These are phyloP conservation scores for Neofusicoccum kwambonambiense DNA, from an alignment of 2,329 filamentous ascomycete species.

Conservation along the genomic window DNA sequence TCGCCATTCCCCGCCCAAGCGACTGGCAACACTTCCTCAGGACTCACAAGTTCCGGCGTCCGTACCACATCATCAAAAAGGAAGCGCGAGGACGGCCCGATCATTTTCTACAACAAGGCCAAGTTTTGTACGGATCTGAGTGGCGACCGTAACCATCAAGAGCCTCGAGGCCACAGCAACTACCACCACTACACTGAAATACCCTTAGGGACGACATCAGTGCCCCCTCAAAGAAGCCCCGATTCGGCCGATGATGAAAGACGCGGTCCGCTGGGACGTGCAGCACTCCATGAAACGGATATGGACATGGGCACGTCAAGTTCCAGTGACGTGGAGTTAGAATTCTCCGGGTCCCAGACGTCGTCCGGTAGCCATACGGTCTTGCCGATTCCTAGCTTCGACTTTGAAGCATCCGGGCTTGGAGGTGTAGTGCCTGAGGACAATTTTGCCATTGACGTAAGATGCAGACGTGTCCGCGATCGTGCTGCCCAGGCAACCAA, in stretches of 20 bases:
- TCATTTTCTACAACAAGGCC: slow-evolving; percentile 76
- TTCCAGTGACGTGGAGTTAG: neutral
- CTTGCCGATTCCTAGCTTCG: slow-evolving; percentile 3
- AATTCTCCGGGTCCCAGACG: neutral
- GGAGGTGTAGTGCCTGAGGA: slow-evolving; percentile 61
- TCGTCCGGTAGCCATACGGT: neutral
- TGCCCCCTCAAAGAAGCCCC: neutral
- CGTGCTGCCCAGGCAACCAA: neutral
- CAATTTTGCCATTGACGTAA: slow-evolving; percentile 54
- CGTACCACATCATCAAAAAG: slow-evolving; percentile 47
- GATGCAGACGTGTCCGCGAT: slow-evolving; percentile 20
- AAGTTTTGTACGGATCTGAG: slow-evolving; percentile 79
- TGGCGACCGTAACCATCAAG: slow-evolving; percentile 50
- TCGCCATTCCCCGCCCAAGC: slow-evolving; percentile 29
- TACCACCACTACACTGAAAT: neutral
- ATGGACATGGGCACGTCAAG: neutral
- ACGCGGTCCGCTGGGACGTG: neutral
- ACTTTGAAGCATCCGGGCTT: slow-evolving; percentile 53
- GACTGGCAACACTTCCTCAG: slow-evolving; percentile 39
- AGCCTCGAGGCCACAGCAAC: slow-evolving; percentile 20
- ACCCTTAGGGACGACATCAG: neutral
- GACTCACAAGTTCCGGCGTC: slow-evolving; percentile 48
- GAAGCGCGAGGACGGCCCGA: slow-evolving; percentile 65
- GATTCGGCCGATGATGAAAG: neutral
- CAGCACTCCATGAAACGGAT: slow-evolving; percentile 7